A percentile compares a stretch with the other conserved stretches of the same genome.
These are phyloP conservation scores for Bretschneidera sinensis DNA, from an alignment of 345 rosid genomes.

Conservation along the genomic window DNA sequence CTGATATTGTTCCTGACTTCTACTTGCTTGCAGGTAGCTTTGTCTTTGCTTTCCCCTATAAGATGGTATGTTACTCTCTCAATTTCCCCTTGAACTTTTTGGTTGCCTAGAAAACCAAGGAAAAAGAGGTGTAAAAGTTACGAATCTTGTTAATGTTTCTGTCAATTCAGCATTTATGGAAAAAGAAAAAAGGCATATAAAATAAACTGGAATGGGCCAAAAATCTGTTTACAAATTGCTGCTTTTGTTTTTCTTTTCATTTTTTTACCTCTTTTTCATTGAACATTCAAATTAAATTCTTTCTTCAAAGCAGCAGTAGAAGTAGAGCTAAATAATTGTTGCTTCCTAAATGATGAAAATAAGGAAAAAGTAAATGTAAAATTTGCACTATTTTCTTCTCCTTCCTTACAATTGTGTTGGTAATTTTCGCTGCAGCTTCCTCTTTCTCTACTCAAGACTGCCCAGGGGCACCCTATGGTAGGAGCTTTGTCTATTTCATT, in stretches of 20 bases:
- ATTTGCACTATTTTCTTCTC: neutral
- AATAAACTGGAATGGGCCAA: neutral
- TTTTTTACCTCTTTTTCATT: too few species aligned
- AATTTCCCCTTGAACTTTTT: neutral
- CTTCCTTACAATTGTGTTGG: neutral
- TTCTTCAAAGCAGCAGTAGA: too few species aligned
- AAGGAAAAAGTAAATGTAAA: too few species aligned
- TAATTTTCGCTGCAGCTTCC: constrained; percentile 48
- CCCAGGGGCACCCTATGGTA: constrained; percentile 90
- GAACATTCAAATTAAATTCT: too few species aligned
- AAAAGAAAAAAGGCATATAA: neutral
- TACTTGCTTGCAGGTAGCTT: neutral
- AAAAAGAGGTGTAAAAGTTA: too few species aligned
- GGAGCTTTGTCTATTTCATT: constrained; percentile 6
- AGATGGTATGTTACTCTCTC: neutral
- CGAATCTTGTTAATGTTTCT: too few species aligned
- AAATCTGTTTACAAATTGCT: too few species aligned
- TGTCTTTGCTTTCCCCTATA: neutral
- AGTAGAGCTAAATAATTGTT: too few species aligned
- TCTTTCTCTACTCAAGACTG: constrained; percentile 72
- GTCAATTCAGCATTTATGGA: too few species aligned
- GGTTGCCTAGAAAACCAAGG: neutral
- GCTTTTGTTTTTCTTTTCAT: too few species aligned
- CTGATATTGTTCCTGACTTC: neutral
- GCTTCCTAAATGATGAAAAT: too few species aligned